These are phyloP conservation scores for Notholithocarpus densiflorus DNA, from an alignment of 306 rosid genomes.

Conservation along the genomic window DNA sequence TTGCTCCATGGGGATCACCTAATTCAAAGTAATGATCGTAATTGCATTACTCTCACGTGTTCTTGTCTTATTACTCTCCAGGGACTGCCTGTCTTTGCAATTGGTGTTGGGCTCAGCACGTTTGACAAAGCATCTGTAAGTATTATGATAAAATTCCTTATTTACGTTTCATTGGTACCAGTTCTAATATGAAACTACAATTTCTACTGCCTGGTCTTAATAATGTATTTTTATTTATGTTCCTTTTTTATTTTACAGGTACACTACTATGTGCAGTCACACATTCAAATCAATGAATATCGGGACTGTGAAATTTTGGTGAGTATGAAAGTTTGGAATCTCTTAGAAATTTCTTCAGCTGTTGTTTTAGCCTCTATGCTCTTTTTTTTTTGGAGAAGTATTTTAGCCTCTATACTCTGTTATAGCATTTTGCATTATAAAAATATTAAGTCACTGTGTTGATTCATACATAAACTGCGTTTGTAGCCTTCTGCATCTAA, in stretches of 20 bases:
- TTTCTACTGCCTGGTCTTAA: conserved; percentile 1
- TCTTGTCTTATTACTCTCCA: conserved; percentile 23
- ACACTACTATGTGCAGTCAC: conserved; percentile 96
- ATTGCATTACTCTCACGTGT: background rate
- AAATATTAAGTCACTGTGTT: conserved; percentile 3
- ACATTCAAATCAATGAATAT: conserved; percentile 94
- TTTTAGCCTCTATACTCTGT: background rate
- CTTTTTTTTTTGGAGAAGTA: too few relatives aligned
- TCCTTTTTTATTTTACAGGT: conserved; percentile 47
- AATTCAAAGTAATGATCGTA: background rate
- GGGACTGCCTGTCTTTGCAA: conserved; percentile 92
- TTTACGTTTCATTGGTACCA: background rate
- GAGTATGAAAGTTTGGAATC: conserved; percentile 26
- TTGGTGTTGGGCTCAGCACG: conserved; percentile 87
- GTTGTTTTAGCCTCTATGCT: background rate
- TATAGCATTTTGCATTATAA: conserved; percentile 1
- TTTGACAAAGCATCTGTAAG: conserved; percentile 95
- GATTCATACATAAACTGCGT: conserved; percentile 12
- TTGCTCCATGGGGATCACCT: background rate
- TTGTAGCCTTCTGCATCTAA: conserved; percentile 84
- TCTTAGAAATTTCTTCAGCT: background rate
- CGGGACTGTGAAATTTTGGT: conserved; percentile 85
- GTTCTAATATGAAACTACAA: background rate
- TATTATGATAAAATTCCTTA: conserved; percentile 15
- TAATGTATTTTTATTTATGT: background rate